Base-by-base conservation (phyloP, 179 eudicot species). In the Patellifolia procumbens region DNA sequence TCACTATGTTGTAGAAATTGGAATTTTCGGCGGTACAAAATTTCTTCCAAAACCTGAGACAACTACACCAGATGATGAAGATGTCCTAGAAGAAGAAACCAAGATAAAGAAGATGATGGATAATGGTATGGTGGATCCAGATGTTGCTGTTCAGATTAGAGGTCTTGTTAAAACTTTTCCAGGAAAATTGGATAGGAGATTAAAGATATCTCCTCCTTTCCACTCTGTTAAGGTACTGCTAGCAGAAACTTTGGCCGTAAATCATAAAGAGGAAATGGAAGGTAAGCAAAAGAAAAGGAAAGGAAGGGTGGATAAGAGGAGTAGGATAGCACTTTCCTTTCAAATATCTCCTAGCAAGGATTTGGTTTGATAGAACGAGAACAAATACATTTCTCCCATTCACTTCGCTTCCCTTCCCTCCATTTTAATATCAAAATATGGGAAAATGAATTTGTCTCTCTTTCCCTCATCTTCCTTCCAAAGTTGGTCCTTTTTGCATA, bases 111-210 rank as follows among this genome's bases (percentile, higher is more conserved):
- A 88, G 78, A 86, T 87, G 84, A 80, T 84, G 32, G 89, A 82
- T 51, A 72, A 46, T 20, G 69, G 69, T 64, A 20, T 2, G 37
- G 55, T 80, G 51, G 92, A 91, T 82, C 81, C 89, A 74, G 81
- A 82, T 78, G 78, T 92, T 80, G 98, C 95, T 55, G 96, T 87
- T 78, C 98, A 93, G 82, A 78, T 93, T 81, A 91, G 89, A 64
- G 97, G 98, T 70, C 92, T 93, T 63, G 86, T 74, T n/a, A 93
- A 92, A 79, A 78, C 63, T 64, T 92, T 87, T 83, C 86, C 91
- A 34, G 89, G 92, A 66, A 73, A 84, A 66, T 78, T 74, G 76
- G 82, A 81, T 64, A 64, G 37, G 42, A 64, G 37, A 43, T 64
- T 64, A 20, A 37, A 35, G 26, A 19, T 19, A n/a, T 64, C 56